phyloP scores from a whole-genome alignment of 139 green algal species.

The Edaphochlamys debaryana region DNA sequence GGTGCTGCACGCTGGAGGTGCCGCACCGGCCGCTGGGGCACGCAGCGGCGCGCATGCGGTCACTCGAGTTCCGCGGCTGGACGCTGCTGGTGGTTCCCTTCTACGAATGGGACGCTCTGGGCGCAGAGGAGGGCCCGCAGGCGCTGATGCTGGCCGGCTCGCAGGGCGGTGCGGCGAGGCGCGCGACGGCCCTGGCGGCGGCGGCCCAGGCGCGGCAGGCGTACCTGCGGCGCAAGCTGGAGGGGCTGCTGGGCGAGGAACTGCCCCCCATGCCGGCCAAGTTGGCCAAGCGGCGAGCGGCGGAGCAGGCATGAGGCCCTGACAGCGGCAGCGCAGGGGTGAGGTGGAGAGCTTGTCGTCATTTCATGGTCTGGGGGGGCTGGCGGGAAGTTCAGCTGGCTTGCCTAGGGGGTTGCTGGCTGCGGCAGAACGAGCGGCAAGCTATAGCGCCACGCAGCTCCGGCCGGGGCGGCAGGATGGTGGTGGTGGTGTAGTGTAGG shows the following conservation, averaged over 20 bases:
- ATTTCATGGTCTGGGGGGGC: too few species aligned
- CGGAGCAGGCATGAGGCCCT: background rate
- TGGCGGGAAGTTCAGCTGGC: too few species aligned
- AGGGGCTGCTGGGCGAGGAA: conserved; percentile 33
- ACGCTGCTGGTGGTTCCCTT: conserved; percentile 20
- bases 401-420: too few species aligned
- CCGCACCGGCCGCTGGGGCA: conserved; percentile 21
- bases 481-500: too few species aligned
- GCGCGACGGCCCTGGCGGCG: background rate
- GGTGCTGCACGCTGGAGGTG: conserved; percentile 18
- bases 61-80: conserved; percentile 43
- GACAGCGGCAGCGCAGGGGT: too few species aligned
- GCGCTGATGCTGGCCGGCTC: background rate
- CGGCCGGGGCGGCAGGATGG: too few species aligned
- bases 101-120: conserved; percentile 30
- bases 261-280: conserved; percentile 1
- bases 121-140: background rate
- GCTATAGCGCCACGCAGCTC: too few species aligned
- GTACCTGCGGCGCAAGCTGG: conserved; percentile 24
- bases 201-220: background rate
- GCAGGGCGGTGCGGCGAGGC: background rate
- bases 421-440: too few species aligned
- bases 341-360: too few species aligned
- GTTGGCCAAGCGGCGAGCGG: background rate
- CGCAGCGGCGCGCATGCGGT: background rate